phyloP scores from a whole-genome alignment of 805 yeast species.

The Cyberlindnera samutprakarnensis region DNA sequence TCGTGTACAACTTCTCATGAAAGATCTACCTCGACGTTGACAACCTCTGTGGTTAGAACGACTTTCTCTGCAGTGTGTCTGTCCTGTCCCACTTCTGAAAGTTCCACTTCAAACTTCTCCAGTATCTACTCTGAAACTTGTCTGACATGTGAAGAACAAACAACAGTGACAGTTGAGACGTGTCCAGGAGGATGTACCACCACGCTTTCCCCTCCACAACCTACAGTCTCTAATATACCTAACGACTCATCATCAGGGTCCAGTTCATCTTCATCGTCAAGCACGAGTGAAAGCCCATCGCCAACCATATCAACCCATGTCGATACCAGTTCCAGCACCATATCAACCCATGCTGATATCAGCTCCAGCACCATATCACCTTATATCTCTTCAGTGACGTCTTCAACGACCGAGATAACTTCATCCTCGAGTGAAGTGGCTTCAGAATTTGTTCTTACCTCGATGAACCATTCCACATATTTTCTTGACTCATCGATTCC shows the following conservation, averaged over 20 bases:
- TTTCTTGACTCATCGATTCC: no score
- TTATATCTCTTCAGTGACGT: no score
- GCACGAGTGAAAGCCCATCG: not conserved
- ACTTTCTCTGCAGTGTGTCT: not conserved
- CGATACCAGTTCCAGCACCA: no score
- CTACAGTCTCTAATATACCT: not conserved
- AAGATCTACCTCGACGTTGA: conserved; percentile 1
- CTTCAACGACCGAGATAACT: no score
- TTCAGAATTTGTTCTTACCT: no score
- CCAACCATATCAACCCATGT: no score
- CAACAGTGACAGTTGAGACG: conserved; percentile 4
- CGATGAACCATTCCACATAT: no score
- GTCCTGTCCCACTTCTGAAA: conserved; percentile 1
- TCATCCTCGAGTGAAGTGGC: no score
- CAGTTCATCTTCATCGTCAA: not conserved
- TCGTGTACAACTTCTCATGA: conserved; percentile 1
- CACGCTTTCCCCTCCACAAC: conserved; percentile 1
- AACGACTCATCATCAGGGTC: conserved; percentile 1
- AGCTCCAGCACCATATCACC: no score
- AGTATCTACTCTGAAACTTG: no score
- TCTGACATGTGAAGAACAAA: no score
- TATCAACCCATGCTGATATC: no score
- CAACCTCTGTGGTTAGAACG: not conserved
- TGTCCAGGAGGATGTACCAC: conserved; percentile 8
- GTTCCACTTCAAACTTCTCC: not conserved